phyloP scores from a whole-genome alignment of 2,329 filamentous ascomycete species.

The Neofusicoccum parvum region DNA sequence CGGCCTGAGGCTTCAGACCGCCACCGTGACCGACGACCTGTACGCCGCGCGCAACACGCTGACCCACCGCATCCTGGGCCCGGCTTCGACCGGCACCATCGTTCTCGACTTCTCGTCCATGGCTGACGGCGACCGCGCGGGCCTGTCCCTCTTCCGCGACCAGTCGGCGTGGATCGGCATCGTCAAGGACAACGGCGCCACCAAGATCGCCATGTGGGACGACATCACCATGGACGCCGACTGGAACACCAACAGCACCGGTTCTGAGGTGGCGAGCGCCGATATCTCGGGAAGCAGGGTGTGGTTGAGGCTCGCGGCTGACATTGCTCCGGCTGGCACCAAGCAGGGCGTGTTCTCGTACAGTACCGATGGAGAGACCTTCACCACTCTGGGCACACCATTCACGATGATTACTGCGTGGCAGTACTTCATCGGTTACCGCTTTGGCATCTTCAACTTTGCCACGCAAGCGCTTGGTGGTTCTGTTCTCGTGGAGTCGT shows the following conservation, averaged over 20 bases:
- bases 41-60: slow-evolving; percentile 46
- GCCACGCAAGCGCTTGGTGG: slow-evolving; percentile 40
- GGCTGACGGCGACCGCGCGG: slow-evolving; percentile 55
- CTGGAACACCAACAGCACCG: slow-evolving; percentile 37
- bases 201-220: slow-evolving; percentile 41
- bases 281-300: slow-evolving; percentile 29
- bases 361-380: slow-evolving; percentile 38
- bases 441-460: slow-evolving; percentile 43
- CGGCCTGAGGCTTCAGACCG: slow-evolving; percentile 50
- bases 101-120: slow-evolving; percentile 53
- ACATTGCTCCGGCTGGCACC: slow-evolving; percentile 38
- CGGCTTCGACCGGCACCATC: slow-evolving; percentile 51
- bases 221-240: slow-evolving; percentile 42
- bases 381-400: slow-evolving; percentile 33
- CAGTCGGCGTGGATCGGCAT: slow-evolving; percentile 57
- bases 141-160: slow-evolving; percentile 58
- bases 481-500: slow-evolving; percentile 30
- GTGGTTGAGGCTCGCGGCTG: slow-evolving; percentile 37
- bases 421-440: slow-evolving; percentile 44
- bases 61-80: slow-evolving; percentile 45
- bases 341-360: slow-evolving; percentile 39
- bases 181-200: slow-evolving; percentile 40
- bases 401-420: slow-evolving; percentile 39
- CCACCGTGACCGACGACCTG: slow-evolving; percentile 56
- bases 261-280: slow-evolving; percentile 30